A percentile compares a stretch with the other conserved stretches of the same genome.
phyloP scores from a whole-genome alignment of 2,329 filamentous ascomycete genomes.

The Aspergillus candidus region DNA sequence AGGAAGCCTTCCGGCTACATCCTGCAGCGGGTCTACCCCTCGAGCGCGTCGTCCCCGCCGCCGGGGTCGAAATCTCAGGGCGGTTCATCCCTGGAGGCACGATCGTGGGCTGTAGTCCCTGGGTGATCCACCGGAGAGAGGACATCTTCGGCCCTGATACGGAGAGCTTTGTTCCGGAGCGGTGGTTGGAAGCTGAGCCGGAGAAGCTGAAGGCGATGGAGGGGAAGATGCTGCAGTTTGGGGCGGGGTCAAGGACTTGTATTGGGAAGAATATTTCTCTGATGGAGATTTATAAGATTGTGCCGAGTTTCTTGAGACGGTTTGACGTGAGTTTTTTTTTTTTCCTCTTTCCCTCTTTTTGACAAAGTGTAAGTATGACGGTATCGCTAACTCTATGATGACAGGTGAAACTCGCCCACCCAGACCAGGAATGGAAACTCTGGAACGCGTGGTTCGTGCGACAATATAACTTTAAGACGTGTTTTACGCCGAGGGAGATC shows the following conservation, averaged over 20 bases:
- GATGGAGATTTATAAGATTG: no score
- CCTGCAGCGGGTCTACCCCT: slow-evolving; percentile 19
- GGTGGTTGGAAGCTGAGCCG: slow-evolving; percentile 17
- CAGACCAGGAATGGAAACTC: slow-evolving; percentile 10
- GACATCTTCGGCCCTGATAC: slow-evolving; percentile 18
- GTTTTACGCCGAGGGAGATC: slow-evolving; percentile 6
- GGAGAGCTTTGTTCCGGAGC: slow-evolving; percentile 13
- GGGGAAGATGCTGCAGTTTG: slow-evolving; percentile 8
- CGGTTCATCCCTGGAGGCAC: slow-evolving; percentile 7
- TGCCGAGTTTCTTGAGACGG: slow-evolving; percentile 8
- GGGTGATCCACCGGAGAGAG: slow-evolving; percentile 15
- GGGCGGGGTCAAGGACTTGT: slow-evolving; percentile 1
- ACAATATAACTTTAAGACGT: slow-evolving; percentile 11
- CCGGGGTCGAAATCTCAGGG: slow-evolving; percentile 3
- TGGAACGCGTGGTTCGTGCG: slow-evolving; percentile 15
- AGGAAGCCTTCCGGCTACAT: slow-evolving; percentile 45
- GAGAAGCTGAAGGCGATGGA: slow-evolving; percentile 10
- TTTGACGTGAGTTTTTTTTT: slow-evolving; percentile 6
- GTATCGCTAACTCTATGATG: no score
- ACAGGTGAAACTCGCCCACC: slow-evolving; percentile 9
- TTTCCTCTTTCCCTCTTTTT: neutral
- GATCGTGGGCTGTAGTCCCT: slow-evolving; percentile 10
- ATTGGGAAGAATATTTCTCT: slow-evolving; percentile 4
- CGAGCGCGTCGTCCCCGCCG: slow-evolving; percentile 10
- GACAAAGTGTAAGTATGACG: neutral